These are phyloP conservation scores for Elsinoe fawcettii DNA, from an alignment of 2,329 filamentous ascomycete species.

Conservation along the genomic window DNA sequence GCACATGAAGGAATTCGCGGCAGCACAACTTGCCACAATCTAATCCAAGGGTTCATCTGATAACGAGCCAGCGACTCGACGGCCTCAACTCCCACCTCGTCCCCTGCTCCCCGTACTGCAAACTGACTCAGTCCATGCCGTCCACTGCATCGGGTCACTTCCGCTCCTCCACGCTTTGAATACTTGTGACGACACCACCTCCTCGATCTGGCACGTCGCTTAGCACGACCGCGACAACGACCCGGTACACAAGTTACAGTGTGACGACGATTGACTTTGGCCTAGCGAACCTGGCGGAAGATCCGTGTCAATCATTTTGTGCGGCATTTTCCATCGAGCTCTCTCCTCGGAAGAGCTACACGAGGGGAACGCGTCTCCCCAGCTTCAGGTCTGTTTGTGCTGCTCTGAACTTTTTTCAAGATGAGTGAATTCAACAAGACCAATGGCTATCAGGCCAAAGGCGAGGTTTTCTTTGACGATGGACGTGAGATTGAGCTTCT, in stretches of 20 bases:
- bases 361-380: constrained; percentile 10
- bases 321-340: background rate
- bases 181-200: constrained; percentile 14
- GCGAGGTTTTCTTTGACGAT: constrained; percentile 51
- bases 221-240: background rate
- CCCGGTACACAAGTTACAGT: background rate
- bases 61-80: background rate
- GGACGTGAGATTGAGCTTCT: constrained; percentile 67
- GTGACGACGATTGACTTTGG: background rate
- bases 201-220: constrained; percentile 14
- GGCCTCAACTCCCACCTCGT: background rate
- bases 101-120: background rate
- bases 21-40: background rate
- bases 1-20: background rate
- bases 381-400: background rate
- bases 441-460: constrained; percentile 43
- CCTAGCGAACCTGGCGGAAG: background rate
- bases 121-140: background rate
- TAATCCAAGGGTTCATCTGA: background rate
- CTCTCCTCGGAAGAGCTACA: constrained; percentile 1
- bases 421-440: constrained; percentile 32
- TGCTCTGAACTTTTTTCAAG: background rate
- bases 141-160: constrained; percentile 4
- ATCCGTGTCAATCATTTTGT: constrained; percentile 3
- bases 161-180: constrained; percentile 5